Conservation (phyloP, 805 yeast genomes). For the Naumovozyma castellii region DNA sequence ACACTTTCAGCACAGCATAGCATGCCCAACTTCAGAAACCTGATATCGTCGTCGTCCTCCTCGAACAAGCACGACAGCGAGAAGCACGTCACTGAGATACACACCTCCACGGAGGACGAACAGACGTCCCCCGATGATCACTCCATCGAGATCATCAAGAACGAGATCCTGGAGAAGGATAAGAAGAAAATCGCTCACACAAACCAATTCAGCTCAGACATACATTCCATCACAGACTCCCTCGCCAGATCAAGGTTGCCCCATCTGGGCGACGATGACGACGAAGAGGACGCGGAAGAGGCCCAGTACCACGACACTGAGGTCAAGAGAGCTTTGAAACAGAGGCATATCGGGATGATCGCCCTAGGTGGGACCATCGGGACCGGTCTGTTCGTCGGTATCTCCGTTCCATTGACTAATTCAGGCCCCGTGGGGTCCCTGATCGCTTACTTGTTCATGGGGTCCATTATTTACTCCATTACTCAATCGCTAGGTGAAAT, state of each 20-base stretch:
- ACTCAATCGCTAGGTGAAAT: conserved; percentile 64
- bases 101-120: neutral
- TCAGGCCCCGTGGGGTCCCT: conserved; percentile 60
- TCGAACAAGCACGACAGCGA: too few relatives aligned
- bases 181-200: conserved; percentile 1
- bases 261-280: conserved; percentile 6
- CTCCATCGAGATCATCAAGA: neutral
- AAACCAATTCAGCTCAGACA: conserved; percentile 3
- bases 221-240: conserved; percentile 5
- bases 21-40: conserved; percentile 7
- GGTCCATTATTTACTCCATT: conserved; percentile 48
- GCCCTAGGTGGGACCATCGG: conserved; percentile 71
- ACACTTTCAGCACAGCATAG: too few relatives aligned
- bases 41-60: conserved; percentile 8
- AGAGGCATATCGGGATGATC: conserved; percentile 60
- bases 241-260: conserved; percentile 2
- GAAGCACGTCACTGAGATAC: conserved; percentile 1
- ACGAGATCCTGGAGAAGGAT: conserved; percentile 2
- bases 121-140: neutral
- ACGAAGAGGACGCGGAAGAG: conserved; percentile 22
- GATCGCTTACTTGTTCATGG: conserved; percentile 54
- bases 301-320: conserved; percentile 32
- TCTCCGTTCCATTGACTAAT: conserved; percentile 42
- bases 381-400: conserved; percentile 59
- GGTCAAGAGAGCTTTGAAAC: conserved; percentile 48